Conservation (phyloP, 2,329 filamentous ascomycete species). For the Microdochium nivale region DNA sequence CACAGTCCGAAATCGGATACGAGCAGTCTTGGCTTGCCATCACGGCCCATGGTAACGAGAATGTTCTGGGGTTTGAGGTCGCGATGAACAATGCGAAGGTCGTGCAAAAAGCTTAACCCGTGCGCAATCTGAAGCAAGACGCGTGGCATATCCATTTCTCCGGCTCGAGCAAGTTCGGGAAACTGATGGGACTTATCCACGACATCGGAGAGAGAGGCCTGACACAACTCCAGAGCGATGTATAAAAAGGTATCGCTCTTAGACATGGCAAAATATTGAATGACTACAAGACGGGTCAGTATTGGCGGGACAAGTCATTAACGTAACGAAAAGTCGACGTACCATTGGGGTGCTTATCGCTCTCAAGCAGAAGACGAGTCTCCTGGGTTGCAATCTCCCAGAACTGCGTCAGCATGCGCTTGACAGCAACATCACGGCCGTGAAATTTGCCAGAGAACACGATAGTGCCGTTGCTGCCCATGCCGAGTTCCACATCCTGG, state of each 20-base stretch:
- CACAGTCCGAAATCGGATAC: slow-evolving; percentile 97
- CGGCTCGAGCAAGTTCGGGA: slow-evolving; percentile 60
- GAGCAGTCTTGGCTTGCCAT: slow-evolving; percentile 69
- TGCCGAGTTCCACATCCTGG: slow-evolving; percentile 54
- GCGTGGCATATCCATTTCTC: slow-evolving; percentile 66
- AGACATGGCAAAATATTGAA: slow-evolving; percentile 91
- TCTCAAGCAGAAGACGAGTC: slow-evolving; percentile 81
- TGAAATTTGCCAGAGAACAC: slow-evolving; percentile 95
- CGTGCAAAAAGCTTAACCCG: slow-evolving; percentile 82
- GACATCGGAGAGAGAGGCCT: slow-evolving; percentile 86
- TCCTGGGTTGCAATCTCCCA: slow-evolving; percentile 94
- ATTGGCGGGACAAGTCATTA: neutral
- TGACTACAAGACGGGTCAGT: slow-evolving; percentile 48
- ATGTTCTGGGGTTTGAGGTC: slow-evolving; percentile 98
- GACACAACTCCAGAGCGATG: slow-evolving; percentile 90
- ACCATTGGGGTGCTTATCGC: slow-evolving; percentile 88
- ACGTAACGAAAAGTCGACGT: slow-evolving; percentile 12
- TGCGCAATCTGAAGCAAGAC: slow-evolving; percentile 84
- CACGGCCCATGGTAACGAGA: slow-evolving; percentile 66
- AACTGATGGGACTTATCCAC: slow-evolving; percentile 66
- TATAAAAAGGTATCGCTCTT: slow-evolving; percentile 86
- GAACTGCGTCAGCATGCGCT: slow-evolving; percentile 93
- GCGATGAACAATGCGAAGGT: slow-evolving; percentile 87
- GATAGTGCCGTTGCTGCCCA: slow-evolving; percentile 93
- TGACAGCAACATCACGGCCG: slow-evolving; percentile 86